Conservation (phyloP, 345 rosid species). For the Litchi chinensis region DNA sequence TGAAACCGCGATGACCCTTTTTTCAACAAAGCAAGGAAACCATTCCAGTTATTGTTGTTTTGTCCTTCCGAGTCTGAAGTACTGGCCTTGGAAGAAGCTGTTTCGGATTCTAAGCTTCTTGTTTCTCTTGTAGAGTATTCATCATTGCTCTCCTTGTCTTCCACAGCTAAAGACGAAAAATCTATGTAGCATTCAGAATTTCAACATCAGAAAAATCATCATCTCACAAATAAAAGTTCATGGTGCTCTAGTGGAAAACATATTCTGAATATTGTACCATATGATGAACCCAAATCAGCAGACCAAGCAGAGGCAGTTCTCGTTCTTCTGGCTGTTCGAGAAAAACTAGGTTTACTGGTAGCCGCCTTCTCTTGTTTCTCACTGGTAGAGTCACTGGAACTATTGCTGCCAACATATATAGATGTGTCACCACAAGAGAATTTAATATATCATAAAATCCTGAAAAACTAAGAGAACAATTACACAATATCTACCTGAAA, state of each 20-base stretch:
- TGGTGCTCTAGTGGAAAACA: not conserved
- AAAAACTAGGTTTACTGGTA: conserved; percentile 27
- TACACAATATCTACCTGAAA: not conserved
- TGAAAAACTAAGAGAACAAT: not conserved
- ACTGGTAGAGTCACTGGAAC: conserved; percentile 14
- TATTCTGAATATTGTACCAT: conserved; percentile 36
- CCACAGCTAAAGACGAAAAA: conserved; percentile 27
- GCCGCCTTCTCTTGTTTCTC: conserved; percentile 17
- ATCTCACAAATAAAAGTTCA: not conserved
- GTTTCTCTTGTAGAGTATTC: conserved; percentile 27
- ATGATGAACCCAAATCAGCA: conserved; percentile 47
- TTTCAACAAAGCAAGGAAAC: conserved; percentile 59
- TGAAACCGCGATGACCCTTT: conserved; percentile 57
- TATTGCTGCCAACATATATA: conserved; percentile 30
- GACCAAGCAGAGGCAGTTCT: conserved; percentile 56
- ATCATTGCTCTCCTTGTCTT: conserved; percentile 13
- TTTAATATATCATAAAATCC: not conserved
- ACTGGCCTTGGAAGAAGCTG: conserved; percentile 50
- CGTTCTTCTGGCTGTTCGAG: conserved; percentile 33
- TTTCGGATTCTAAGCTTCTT: conserved; percentile 39
- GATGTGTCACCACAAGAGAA: not conserved
- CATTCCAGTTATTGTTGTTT: conserved; percentile 16
- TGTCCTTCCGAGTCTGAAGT: conserved; percentile 57
- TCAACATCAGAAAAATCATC: not conserved
- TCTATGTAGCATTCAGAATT: conserved; percentile 29